Conservation (phyloP, 805 yeast species). For the Isabelozyma pseudorhagii region DNA sequence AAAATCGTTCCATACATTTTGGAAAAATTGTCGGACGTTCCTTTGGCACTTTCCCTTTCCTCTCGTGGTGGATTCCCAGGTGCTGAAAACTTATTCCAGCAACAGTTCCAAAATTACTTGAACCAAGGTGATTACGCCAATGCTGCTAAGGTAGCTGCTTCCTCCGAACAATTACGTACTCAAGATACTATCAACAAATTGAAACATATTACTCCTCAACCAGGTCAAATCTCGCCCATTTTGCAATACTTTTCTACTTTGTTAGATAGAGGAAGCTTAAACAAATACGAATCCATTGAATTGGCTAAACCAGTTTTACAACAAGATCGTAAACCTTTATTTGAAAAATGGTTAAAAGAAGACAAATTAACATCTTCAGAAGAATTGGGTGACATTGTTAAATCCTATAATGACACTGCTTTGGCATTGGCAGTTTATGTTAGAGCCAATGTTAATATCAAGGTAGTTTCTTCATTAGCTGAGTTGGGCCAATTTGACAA, state of each 20-base stretch:
- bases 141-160: conserved; percentile 97
- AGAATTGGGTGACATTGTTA: conserved; percentile 94
- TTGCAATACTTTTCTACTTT: conserved; percentile 88
- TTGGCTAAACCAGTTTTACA: conserved; percentile 93
- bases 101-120: conserved; percentile 85
- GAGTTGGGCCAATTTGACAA: conserved; percentile 96
- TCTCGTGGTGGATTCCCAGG: conserved; percentile 97
- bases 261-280: conserved; percentile 88
- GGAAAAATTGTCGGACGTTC: conserved; percentile 80
- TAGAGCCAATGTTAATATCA: conserved; percentile 76
- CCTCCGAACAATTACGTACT: conserved; percentile 88
- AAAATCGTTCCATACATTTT: conserved; percentile 87
- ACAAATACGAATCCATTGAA: conserved; percentile 90
- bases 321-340: conserved; percentile 88
- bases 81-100: conserved; percentile 86
- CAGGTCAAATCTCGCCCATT: conserved; percentile 93
- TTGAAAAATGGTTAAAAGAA: conserved; percentile 95
- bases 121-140: conserved; percentile 81
- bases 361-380: conserved; percentile 94
- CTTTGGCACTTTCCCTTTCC: conserved; percentile 82
- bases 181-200: conserved; percentile 91
- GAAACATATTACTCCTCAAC: conserved; percentile 85
- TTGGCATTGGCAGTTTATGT: conserved; percentile 89
- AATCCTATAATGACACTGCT: conserved; percentile 73
- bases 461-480: conserved; percentile 88